Evolutionary conservation across 2,329 filamentous ascomycete species (phyloP).

Genomic region (Graphilbum ipis-grandicollis): DNA sequence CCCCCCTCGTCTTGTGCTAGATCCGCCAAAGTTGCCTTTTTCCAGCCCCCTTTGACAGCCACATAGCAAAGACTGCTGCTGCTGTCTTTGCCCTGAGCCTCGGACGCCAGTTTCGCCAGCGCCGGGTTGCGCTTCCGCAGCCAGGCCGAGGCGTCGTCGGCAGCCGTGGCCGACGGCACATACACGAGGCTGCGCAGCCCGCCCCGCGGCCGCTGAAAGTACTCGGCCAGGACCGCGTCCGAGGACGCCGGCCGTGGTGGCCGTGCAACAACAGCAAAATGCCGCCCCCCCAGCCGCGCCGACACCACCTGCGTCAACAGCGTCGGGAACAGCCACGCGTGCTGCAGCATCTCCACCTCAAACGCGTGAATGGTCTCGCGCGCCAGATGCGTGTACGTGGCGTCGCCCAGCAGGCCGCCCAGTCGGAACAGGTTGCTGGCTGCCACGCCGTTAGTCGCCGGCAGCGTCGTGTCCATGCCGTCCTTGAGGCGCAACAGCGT

Average conservation of each 20-base stretch:
- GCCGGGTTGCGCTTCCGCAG: conserved; percentile 10
- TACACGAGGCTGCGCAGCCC: conserved; percentile 14
- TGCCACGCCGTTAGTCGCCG: conserved; percentile 78
- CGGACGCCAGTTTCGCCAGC: conserved; percentile 7
- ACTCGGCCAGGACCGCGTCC: conserved; percentile 7
- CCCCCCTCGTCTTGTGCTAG: conserved; percentile 3
- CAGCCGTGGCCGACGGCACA: not conserved
- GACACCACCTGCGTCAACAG: conserved; percentile 62
- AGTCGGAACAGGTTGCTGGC: conserved; percentile 75
- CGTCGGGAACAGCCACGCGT: conserved; percentile 79
- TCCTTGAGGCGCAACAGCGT: conserved; percentile 80
- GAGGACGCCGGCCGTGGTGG: conserved; percentile 4
- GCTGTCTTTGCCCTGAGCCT: not conserved
- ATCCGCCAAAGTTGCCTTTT: conserved; percentile 8
- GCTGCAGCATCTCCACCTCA: conserved; percentile 78
- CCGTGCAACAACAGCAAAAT: conserved; percentile 6
- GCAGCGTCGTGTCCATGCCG: conserved; percentile 83
- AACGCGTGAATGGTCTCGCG: conserved; percentile 68
- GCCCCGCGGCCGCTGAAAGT: conserved; percentile 12
- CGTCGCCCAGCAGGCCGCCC: conserved; percentile 30
- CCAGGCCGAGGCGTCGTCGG: conserved; percentile 7
- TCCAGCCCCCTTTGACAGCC: conserved; percentile 9
- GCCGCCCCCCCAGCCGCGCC: conserved; percentile 48
- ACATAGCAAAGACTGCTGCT: conserved; percentile 8
- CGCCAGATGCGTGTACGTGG: conserved; percentile 42